A percentile compares a stretch with the other conserved stretches of the same genome.
Conservation (phyloP, 2,329 filamentous ascomycete genomes). For the Cladophialophora yegresii region DNA sequence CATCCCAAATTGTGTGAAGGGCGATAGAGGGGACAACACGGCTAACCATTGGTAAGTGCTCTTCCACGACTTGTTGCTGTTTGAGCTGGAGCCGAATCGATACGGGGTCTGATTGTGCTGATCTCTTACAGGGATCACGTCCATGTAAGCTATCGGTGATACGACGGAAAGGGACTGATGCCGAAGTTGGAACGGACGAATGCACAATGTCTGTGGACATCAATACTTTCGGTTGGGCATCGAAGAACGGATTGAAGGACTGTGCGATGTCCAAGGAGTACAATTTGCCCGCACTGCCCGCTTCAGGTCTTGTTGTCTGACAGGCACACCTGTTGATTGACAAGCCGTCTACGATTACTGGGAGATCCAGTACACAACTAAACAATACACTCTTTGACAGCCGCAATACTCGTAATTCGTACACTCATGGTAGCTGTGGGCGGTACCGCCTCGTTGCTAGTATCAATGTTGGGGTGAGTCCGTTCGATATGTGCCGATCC, state of each 20-base stretch:
- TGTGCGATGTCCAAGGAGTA: neutral
- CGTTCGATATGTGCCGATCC: neutral
- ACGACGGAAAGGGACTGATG: neutral
- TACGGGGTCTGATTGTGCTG: neutral
- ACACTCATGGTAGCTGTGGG: neutral
- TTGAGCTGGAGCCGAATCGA: neutral
- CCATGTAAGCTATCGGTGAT: neutral
- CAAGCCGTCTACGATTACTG: neutral
- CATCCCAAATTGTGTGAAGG: slow-evolving; percentile 42
- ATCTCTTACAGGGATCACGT: neutral
- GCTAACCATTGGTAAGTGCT: slow-evolving; percentile 34
- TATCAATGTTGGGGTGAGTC: neutral
- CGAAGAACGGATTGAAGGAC: neutral
- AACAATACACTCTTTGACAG: neutral
- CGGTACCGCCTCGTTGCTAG: neutral
- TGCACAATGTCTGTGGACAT: neutral
- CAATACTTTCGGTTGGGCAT: neutral
- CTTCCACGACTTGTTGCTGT: neutral
- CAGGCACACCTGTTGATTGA: neutral
- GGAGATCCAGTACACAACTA: neutral
- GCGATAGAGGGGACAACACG: slow-evolving; percentile 47
- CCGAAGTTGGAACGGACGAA: neutral
- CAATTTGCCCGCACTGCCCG: too few relatives aligned
- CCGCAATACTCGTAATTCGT: neutral
- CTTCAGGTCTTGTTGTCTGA: neutral